Evolutionary conservation across 441 rosid species (phyloP).

Genomic region (Syzygium syzygioides): DNA sequence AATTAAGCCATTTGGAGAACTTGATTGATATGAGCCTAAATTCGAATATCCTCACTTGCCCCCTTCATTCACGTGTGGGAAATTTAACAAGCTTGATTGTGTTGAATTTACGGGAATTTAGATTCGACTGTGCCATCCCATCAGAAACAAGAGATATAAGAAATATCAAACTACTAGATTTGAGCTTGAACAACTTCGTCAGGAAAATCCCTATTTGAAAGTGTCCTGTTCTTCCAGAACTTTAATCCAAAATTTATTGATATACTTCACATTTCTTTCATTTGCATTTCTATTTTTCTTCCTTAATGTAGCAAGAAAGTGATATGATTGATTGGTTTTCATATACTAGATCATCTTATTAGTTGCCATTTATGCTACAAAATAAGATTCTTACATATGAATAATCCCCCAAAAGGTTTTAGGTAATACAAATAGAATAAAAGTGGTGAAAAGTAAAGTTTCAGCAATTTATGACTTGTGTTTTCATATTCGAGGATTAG

Average conservation of each 20-base stretch:
- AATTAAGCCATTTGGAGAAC: not conserved
- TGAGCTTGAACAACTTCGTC: too few species aligned
- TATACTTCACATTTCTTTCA: not conserved
- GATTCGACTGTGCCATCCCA: not conserved
- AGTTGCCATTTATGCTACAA: not conserved
- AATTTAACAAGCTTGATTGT: not conserved
- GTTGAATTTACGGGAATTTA: not conserved
- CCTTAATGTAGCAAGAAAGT: not conserved
- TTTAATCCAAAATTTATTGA: not conserved
- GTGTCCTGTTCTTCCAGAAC: not conserved
- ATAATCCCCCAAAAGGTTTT: not conserved
- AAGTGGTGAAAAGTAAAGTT: too few species aligned
- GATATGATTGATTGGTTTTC: not conserved
- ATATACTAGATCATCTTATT: rapidly evolving
- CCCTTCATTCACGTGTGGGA: not conserved
- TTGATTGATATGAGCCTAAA: not conserved
- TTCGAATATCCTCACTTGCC: not conserved
- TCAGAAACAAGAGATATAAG: not conserved
- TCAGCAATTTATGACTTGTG: not conserved
- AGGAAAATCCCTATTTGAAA: not conserved
- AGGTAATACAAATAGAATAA: not conserved
- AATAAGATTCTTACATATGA: too few species aligned
- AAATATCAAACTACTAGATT: not conserved
- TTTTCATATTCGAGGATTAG: not conserved
- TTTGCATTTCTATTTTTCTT: not conserved